Evolutionary conservation across 1,284 basidiomycete genomes (phyloP).

Genomic region (Takashimella tepidaria): DNA sequence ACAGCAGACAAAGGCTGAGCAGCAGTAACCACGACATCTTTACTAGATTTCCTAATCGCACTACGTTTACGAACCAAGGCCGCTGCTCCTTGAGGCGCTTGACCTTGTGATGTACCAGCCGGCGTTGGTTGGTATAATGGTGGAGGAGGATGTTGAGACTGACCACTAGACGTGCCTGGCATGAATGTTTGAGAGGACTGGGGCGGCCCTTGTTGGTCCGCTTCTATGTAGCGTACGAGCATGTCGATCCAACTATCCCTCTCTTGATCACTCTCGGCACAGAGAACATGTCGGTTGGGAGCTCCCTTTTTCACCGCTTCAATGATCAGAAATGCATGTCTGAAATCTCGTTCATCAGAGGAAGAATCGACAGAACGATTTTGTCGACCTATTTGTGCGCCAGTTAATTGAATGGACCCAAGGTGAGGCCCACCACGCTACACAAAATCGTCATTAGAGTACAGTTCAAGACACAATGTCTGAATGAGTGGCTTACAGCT

Average conservation of each 20-base stretch:
- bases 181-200: no score
- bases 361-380: conserved; percentile 52
- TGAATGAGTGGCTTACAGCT: conserved; percentile 58
- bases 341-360: conserved; percentile 82
- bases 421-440: conserved; percentile 85
- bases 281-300: conserved; percentile 81
- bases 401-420: conserved; percentile 78
- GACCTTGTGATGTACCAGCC: no score
- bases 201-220: conserved; percentile 15
- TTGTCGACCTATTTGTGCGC: conserved; percentile 78
- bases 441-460: conserved; percentile 5
- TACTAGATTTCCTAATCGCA: conserved; percentile 49
- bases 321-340: conserved; percentile 95
- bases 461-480: conserved; percentile 6
- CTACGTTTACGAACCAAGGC: conserved; percentile 20
- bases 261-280: conserved; percentile 89
- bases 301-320: conserved; percentile 68
- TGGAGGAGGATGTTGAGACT: no score
- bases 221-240: conserved; percentile 66
- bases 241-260: conserved; percentile 93
- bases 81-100: no score
- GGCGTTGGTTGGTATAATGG: neutral
- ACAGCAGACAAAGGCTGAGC: conserved; percentile 61
- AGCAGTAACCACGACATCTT: conserved; percentile 57
- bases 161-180: no score